phyloP scores from a whole-genome alignment of 331 rosid genomes.

The Malus hybrid region DNA sequence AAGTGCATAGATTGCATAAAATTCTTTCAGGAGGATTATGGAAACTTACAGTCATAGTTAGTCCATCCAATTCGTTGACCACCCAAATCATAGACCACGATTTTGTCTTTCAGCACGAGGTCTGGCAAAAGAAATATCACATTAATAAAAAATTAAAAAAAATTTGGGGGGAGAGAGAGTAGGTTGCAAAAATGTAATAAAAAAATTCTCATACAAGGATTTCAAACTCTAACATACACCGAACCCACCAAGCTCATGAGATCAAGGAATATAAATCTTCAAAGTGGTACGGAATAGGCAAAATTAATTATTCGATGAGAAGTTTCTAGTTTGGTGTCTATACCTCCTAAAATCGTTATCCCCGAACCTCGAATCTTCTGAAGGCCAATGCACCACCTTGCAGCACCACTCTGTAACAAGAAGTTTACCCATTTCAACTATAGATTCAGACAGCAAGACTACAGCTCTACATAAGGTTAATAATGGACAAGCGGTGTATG shows the following conservation, averaged over 20 bases:
- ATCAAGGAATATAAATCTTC: not conserved
- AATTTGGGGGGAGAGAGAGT: not conserved
- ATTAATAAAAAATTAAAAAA: not conserved
- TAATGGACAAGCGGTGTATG: not conserved
- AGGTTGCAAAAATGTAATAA: not conserved
- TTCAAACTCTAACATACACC: not conserved
- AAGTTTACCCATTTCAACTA: slow-evolving; percentile 10
- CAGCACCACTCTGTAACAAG: slow-evolving; percentile 53
- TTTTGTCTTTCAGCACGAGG: slow-evolving; percentile 87
- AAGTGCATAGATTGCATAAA: not conserved
- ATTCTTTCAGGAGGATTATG: not conserved
- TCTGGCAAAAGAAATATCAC: slow-evolving; percentile 44
- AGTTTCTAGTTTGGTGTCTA: not conserved
- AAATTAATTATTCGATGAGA: not conserved
- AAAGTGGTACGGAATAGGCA: not conserved
- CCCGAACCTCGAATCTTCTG: slow-evolving; percentile 79
- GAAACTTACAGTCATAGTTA: slow-evolving; percentile 87
- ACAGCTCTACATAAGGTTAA: not conserved
- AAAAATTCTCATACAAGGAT: not conserved
- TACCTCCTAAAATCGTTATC: slow-evolving; percentile 94
- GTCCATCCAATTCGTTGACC: slow-evolving; percentile 92
- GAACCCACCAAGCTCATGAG: not conserved
- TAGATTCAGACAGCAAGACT: not conserved
- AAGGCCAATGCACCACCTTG: slow-evolving; percentile 92
- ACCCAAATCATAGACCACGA: slow-evolving; percentile 80